A percentile compares a stretch with the other conserved stretches of the same genome.
Evolutionary conservation across 177 flowering plant genomes (phyloP).

Genomic region (Tripterygium wilfordii): DNA sequence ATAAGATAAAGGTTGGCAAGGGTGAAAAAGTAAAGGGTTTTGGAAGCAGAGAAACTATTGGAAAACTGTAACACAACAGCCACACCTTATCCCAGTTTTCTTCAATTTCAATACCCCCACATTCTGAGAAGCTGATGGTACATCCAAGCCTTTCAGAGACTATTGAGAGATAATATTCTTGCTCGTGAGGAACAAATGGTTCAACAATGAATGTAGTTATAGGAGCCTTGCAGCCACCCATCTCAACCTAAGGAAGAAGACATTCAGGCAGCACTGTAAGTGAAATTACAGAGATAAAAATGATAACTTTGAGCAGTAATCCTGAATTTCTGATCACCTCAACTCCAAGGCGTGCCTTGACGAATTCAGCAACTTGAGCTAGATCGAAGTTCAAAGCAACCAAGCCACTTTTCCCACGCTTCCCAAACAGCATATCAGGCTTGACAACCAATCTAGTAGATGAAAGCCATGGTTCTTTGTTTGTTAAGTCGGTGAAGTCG

Average conservation of each 20-base stretch:
- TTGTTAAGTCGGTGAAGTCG: conserved; percentile 40
- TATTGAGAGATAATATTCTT: conserved; percentile 55
- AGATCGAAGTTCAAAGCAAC: conserved; percentile 51
- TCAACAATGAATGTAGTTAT: conserved; percentile 59
- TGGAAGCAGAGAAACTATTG: background rate
- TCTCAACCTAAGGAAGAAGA: conserved; percentile 41
- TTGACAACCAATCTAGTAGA: conserved; percentile 49
- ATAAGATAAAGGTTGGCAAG: background rate
- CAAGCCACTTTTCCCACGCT: conserved; percentile 61
- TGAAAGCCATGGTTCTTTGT: conserved; percentile 49
- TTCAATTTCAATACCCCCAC: conserved; percentile 98
- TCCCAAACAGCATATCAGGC: conserved; percentile 66
- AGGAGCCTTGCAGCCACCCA: conserved; percentile 61
- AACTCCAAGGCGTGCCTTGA: conserved; percentile 45
- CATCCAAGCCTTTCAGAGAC: conserved; percentile 89
- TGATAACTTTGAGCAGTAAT: background rate
- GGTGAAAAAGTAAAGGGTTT: background rate
- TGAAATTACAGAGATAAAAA: background rate
- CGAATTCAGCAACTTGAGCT: conserved; percentile 50
- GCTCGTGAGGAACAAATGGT: conserved; percentile 49
- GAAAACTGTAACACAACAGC: background rate
- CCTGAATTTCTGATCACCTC: conserved; percentile 24
- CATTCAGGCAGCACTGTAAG: too few relatives aligned
- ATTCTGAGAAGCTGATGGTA: conserved; percentile 87
- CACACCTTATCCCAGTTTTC: conserved; percentile 98